These are phyloP conservation scores for Pugionium cornutum DNA, from an alignment of 345 rosid species.

Conservation along the genomic window DNA sequence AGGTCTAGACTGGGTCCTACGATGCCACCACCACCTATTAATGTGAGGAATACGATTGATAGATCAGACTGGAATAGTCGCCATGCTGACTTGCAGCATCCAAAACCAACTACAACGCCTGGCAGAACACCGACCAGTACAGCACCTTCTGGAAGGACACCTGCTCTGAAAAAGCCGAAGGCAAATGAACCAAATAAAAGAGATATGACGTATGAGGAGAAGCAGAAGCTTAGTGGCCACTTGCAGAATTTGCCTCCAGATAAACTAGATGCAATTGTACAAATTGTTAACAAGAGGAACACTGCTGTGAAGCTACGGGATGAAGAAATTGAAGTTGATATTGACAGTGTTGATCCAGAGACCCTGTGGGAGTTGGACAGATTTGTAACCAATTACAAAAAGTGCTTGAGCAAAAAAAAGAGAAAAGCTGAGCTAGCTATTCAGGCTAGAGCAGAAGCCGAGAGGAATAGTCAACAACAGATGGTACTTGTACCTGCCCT, in stretches of 20 bases:
- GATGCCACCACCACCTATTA: constrained; percentile 62
- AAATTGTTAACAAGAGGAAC: constrained; percentile 90
- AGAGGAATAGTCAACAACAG: constrained; percentile 54
- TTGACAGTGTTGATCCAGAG: constrained; percentile 94
- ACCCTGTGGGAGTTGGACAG: constrained; percentile 99
- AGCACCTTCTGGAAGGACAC: constrained; percentile 80
- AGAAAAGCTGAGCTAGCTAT: constrained; percentile 90
- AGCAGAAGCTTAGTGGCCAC: constrained; percentile 89
- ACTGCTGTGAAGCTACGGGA: constrained; percentile 75
- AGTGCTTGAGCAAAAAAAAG: constrained; percentile 93
- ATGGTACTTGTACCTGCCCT: constrained; percentile 49
- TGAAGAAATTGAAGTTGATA: constrained; percentile 96
- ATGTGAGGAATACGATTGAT: constrained; percentile 74
- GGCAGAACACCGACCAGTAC: constrained; percentile 53
- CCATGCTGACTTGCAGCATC: constrained; percentile 49
- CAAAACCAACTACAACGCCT: constrained; percentile 53
- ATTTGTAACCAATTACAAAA: constrained; percentile 91
- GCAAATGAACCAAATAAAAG: constrained; percentile 94
- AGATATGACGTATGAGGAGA: constrained; percentile 97
- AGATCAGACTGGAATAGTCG: constrained; percentile 69
- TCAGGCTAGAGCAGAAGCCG: constrained; percentile 75
- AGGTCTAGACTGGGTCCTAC: constrained; percentile 63
- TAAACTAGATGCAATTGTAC: constrained; percentile 90
- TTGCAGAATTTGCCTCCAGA: constrained; percentile 89
- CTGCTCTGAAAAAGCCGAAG: constrained; percentile 91